A percentile compares a stretch with the other conserved stretches of the same genome.
Conservation (phyloP, 2,329 filamentous ascomycete species). For the Aspergillus neotritici region DNA sequence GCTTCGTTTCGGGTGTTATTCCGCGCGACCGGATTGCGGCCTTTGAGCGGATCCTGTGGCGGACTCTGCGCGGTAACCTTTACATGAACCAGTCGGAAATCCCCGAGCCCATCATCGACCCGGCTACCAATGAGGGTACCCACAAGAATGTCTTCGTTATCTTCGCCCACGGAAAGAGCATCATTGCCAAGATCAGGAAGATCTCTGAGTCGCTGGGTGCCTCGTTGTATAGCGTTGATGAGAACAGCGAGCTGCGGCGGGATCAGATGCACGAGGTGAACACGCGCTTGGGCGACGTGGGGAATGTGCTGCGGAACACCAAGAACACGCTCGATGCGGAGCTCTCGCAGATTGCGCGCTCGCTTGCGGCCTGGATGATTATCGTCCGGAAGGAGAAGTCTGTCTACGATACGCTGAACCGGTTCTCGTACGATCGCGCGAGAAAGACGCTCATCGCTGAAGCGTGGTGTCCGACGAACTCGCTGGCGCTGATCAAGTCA, state of each 20-base stretch:
- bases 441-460: conserved; percentile 95
- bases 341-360: conserved; percentile 86
- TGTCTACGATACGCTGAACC: conserved; percentile 90
- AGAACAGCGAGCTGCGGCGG: conserved; percentile 89
- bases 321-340: conserved; percentile 91
- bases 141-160: conserved; percentile 99
- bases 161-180: conserved; percentile 97
- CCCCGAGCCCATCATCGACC: conserved; percentile 84
- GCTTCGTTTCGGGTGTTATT: conserved; percentile 95
- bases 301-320: conserved; percentile 89
- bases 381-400: conserved; percentile 98
- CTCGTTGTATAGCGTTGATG: conserved; percentile 92
- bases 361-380: conserved; percentile 93
- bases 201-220: conserved; percentile 97
- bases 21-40: conserved; percentile 85
- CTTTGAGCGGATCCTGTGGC: conserved; percentile 96
- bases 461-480: conserved; percentile 93
- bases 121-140: conserved; percentile 82
- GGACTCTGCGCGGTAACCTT: conserved; percentile 90
- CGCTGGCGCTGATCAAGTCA: conserved; percentile 79
- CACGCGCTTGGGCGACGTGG: conserved; percentile 80
- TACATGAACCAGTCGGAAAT: conserved; percentile 99
- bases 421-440: conserved; percentile 93
- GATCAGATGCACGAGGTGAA: conserved; percentile 99
- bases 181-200: conserved; percentile 97